Conservation (phyloP, 1,284 basidiomycete species). For the Moesziomyces antarcticus region DNA sequence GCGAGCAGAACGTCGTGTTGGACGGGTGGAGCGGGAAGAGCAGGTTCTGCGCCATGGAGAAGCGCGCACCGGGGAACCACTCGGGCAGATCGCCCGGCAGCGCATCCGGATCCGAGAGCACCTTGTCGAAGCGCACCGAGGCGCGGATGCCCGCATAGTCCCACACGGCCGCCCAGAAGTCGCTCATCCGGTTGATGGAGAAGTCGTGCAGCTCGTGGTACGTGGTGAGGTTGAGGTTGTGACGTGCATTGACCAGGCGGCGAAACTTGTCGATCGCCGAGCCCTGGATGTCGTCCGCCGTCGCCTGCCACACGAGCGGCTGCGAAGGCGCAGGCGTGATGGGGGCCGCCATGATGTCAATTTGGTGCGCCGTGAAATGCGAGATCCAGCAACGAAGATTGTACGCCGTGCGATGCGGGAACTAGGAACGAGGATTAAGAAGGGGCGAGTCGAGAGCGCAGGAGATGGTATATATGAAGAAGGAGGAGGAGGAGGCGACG, state of each 20-base stretch:
- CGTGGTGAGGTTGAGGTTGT: constrained; percentile 32
- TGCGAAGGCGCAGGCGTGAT: constrained; percentile 8
- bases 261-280: constrained; percentile 51
- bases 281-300: constrained; percentile 16
- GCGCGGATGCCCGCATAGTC: constrained; percentile 46
- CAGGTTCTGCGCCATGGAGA: constrained; percentile 46
- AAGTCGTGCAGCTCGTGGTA: constrained; percentile 52
- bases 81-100: constrained; percentile 42
- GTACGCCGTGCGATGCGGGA: too few relatives aligned
- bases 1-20: constrained; percentile 43
- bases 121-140: constrained; percentile 22
- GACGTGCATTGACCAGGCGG: constrained; percentile 34
- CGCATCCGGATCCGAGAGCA: constrained; percentile 44
- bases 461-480: background rate
- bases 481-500: too few relatives aligned
- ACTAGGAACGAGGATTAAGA: too few relatives aligned
- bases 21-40: constrained; percentile 53
- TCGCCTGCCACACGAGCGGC: constrained; percentile 45
- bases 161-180: constrained; percentile 51
- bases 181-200: constrained; percentile 35
- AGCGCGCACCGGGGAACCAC: constrained; percentile 45
- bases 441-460: too few relatives aligned
- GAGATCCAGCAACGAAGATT: background rate
- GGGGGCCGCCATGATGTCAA: constrained; percentile 11
- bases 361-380: background rate